phyloP scores from a whole-genome alignment of 1,284 basidiomycete genomes.

The Cerioporus squamosus region DNA sequence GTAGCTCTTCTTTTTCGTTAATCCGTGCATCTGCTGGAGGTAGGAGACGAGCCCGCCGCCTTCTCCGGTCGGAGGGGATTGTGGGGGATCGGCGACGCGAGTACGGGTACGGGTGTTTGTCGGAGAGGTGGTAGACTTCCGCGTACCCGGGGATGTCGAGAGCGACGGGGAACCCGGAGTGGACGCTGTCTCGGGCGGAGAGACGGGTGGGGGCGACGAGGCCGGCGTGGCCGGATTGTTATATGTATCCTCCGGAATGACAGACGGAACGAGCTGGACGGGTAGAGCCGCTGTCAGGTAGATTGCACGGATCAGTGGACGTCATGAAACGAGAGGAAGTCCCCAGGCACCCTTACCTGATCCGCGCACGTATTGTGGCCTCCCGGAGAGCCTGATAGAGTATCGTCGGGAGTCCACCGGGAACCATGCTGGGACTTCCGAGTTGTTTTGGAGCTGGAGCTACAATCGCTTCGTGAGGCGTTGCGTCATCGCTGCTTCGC shows the following conservation, averaged over 20 bases:
- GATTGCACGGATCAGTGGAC: constrained; percentile 1
- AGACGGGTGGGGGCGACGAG: constrained; percentile 15
- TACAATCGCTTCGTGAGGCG: constrained; percentile 17
- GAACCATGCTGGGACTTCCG: constrained; percentile 43
- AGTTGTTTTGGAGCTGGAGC: constrained; percentile 34
- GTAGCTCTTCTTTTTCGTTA: constrained; percentile 36
- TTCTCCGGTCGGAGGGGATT: constrained; percentile 18
- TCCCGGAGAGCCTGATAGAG: constrained; percentile 39
- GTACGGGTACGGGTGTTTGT: constrained; percentile 15
- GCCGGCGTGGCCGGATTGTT: constrained; percentile 20
- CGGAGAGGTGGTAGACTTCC: constrained; percentile 20
- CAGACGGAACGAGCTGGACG: constrained; percentile 14
- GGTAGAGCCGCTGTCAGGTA: constrained; percentile 14
- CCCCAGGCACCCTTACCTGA: constrained; percentile 12
- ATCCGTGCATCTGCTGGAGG: constrained; percentile 37
- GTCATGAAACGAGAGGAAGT: neutral
- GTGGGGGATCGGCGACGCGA: constrained; percentile 17
- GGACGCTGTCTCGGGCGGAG: constrained; percentile 12
- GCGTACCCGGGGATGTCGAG: constrained; percentile 17
- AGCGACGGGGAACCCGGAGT: constrained; percentile 17
- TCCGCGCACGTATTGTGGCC: constrained; percentile 26
- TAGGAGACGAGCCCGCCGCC: constrained; percentile 34
- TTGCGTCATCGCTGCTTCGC: constrained; percentile 1
- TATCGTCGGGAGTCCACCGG: constrained; percentile 36
- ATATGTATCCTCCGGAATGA: constrained; percentile 15